These are phyloP conservation scores for Leptosphaerulina australis DNA, from an alignment of 2,329 filamentous ascomycete genomes.

Conservation along the genomic window DNA sequence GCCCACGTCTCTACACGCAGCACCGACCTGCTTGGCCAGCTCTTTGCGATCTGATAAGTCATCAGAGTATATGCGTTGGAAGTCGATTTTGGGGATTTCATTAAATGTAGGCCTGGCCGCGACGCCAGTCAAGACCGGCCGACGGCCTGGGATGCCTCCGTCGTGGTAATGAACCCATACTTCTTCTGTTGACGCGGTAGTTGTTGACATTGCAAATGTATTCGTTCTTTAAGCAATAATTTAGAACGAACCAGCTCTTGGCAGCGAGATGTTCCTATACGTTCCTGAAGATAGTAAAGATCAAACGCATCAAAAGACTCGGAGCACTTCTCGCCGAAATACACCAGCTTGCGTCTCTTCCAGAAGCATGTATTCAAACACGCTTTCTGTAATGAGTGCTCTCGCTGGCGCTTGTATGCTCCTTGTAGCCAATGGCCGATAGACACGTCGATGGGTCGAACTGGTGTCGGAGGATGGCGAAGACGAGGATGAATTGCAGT, in stretches of 20 bases:
- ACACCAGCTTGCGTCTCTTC: background rate
- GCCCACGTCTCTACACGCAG: constrained; percentile 42
- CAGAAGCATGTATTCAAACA: background rate
- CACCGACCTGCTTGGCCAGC: constrained; percentile 39
- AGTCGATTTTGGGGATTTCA: constrained; percentile 39
- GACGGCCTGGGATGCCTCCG: constrained; percentile 37
- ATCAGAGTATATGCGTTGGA: constrained; percentile 38
- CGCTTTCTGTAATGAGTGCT: background rate
- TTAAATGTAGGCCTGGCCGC: constrained; percentile 35
- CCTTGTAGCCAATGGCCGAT: background rate
- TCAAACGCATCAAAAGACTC: too few relatives aligned
- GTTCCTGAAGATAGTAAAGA: background rate
- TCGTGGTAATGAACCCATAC: constrained; percentile 42
- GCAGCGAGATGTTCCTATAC: background rate
- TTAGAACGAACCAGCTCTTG: background rate
- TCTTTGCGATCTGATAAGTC: constrained; percentile 31
- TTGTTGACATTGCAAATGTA: constrained; percentile 15
- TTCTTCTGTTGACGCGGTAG: constrained; percentile 17
- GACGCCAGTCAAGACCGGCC: constrained; percentile 33
- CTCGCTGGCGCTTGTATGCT: background rate
- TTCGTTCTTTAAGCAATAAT: background rate
- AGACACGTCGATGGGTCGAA: background rate
- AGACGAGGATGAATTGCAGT: background rate
- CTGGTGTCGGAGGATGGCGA: background rate
- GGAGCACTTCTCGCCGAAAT: too few relatives aligned